These are phyloP conservation scores for Russula ochroleuca DNA, from an alignment of 768 basidiomycete species.

Conservation along the genomic window DNA sequence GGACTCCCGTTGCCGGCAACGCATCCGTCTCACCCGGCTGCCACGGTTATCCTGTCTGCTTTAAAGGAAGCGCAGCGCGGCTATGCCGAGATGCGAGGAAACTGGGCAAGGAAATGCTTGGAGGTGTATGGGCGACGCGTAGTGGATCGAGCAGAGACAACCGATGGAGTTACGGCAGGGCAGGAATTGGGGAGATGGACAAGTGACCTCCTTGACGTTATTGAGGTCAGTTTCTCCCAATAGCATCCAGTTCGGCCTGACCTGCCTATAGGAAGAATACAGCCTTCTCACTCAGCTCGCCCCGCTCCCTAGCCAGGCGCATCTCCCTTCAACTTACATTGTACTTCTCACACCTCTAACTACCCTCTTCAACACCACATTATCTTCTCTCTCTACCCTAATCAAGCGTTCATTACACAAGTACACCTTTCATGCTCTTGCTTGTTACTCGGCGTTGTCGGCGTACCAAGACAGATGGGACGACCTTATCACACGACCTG, in stretches of 20 bases:
- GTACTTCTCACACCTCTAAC: slow-evolving; percentile 62
- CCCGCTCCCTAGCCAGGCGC: slow-evolving; percentile 49
- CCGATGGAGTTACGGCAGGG: slow-evolving; percentile 61
- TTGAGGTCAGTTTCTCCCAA: slow-evolving; percentile 48
- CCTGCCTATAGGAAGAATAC: slow-evolving; percentile 56
- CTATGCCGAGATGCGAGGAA: slow-evolving; percentile 82
- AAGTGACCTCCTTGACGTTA: slow-evolving; percentile 56
- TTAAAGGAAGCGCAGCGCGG: slow-evolving; percentile 75
- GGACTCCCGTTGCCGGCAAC: slow-evolving; percentile 71
- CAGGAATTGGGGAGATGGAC: slow-evolving; percentile 72
- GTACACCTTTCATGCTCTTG: slow-evolving; percentile 74
- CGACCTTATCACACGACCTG: slow-evolving; percentile 50
- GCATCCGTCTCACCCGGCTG: slow-evolving; percentile 79
- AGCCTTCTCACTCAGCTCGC: slow-evolving; percentile 57
- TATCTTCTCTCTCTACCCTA: slow-evolving; percentile 56
- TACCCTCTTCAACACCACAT: slow-evolving; percentile 58
- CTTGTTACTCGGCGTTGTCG: slow-evolving; percentile 58
- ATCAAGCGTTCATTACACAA: slow-evolving; percentile 76
- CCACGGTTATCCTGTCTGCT: slow-evolving; percentile 56
- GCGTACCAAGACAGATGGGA: slow-evolving; percentile 64
- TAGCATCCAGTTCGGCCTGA: background rate
- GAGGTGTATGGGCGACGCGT: slow-evolving; percentile 67
- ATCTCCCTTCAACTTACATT: slow-evolving; percentile 55
- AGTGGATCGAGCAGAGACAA: slow-evolving; percentile 64
- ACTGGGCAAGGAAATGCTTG: slow-evolving; percentile 70